Percentiles rank a stretch among this genome's conserved stretches.
Evolutionary conservation across 2,329 filamentous ascomycete genomes (phyloP).

Genomic region (Xylariaceae sp.): DNA sequence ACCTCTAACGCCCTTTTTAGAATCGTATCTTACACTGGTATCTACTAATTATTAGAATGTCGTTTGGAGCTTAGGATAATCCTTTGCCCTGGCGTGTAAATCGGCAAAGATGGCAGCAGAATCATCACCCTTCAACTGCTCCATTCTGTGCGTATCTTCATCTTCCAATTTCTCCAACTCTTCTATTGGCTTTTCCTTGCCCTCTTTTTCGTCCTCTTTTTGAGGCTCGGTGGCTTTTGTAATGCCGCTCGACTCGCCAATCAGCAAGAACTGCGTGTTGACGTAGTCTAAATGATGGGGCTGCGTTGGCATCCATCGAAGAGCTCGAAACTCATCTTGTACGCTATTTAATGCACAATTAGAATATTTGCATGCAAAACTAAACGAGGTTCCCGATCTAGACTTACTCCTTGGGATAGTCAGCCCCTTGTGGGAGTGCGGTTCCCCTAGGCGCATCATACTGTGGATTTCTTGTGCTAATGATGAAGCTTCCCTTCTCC

Average conservation of each 20-base stretch:
- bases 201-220: conserved; percentile 62
- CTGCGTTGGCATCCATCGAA: conserved; percentile 76
- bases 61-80: conserved; percentile 68
- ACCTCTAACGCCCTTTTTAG: too few species aligned
- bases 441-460: conserved; percentile 68
- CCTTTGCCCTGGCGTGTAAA: conserved; percentile 56
- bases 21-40: background rate
- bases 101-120: conserved; percentile 54
- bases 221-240: conserved; percentile 62
- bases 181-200: conserved; percentile 69
- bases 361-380: background rate
- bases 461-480: conserved; percentile 81
- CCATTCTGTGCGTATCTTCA: conserved; percentile 73
- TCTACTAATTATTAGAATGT: conserved; percentile 50
- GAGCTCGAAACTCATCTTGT: conserved; percentile 71
- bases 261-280: conserved; percentile 78
- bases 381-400: background rate
- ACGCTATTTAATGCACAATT: conserved; percentile 52
- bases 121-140: conserved; percentile 53
- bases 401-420: conserved; percentile 72
- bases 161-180: conserved; percentile 77
- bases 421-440: conserved; percentile 66
- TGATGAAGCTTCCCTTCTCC: conserved; percentile 75
- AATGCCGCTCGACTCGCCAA: conserved; percentile 70
- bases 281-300: conserved; percentile 77